Percentiles rank a stretch among this genome's conserved stretches.
These are phyloP conservation scores for Coffea humblotiana DNA, from an alignment of 305 asterid genomes.

Conservation along the genomic window DNA sequence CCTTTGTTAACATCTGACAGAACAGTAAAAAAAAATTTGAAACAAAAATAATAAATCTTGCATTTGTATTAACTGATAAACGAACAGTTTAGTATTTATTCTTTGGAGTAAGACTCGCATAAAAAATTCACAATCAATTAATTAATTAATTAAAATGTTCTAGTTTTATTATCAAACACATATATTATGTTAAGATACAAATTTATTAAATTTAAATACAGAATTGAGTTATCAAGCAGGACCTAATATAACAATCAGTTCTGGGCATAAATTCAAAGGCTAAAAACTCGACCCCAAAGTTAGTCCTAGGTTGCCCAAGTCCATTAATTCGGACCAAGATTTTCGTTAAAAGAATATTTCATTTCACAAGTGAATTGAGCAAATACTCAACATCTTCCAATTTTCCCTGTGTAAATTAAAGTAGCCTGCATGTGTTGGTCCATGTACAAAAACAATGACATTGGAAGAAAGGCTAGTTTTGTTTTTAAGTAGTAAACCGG, in stretches of 20 bases:
- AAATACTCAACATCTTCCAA: neutral
- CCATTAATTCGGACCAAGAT: neutral
- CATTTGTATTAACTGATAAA: too few species aligned
- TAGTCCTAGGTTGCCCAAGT: neutral
- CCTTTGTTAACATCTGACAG: too few species aligned
- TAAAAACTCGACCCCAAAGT: neutral
- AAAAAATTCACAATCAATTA: too few species aligned
- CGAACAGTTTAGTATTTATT: too few species aligned
- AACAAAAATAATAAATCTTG: too few species aligned
- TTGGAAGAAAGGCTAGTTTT: neutral
- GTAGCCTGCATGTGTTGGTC: neutral
- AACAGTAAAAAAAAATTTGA: too few species aligned
- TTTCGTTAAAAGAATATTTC: neutral
- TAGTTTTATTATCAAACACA: too few species aligned
- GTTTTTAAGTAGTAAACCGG: slow-evolving; percentile 1
- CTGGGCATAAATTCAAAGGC: neutral
- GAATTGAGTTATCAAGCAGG: too few species aligned
- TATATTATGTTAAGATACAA: too few species aligned
- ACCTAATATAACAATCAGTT: neutral
- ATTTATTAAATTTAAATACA: too few species aligned
- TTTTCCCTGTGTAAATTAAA: neutral
- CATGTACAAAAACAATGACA: neutral
- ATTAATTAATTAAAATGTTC: too few species aligned
- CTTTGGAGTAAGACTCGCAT: too few species aligned
- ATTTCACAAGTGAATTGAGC: neutral